Evolutionary conservation across 768 basidiomycete species (phyloP).

Genomic region (Suillus subaureus): DNA sequence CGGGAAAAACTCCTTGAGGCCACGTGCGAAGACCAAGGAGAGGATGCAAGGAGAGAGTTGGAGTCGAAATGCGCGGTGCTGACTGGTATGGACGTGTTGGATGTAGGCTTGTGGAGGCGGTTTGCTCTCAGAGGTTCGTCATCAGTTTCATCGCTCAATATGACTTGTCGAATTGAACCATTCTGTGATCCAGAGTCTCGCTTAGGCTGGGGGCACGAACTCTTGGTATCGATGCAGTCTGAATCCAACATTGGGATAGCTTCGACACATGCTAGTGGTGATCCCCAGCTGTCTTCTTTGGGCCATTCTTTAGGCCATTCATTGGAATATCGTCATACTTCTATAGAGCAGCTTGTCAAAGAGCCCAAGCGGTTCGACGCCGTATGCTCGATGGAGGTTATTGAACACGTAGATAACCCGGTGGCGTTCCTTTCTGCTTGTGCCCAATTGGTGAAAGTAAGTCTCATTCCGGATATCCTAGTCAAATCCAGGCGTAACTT

Average conservation of each 20-base stretch:
- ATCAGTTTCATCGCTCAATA: background rate
- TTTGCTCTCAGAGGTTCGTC: constrained; percentile 80
- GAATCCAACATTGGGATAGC: constrained; percentile 86
- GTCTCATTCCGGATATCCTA: constrained; percentile 20
- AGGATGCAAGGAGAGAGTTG: constrained; percentile 33
- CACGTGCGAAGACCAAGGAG: constrained; percentile 53
- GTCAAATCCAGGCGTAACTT: background rate
- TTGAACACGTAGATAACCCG: constrained; percentile 97
- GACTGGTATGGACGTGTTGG: constrained; percentile 71
- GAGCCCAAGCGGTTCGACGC: constrained; percentile 78
- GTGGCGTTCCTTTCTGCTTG: constrained; percentile 79
- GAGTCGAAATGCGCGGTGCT: constrained; percentile 43
- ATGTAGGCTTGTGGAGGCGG: constrained; percentile 98
- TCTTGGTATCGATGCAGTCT: constrained; percentile 90
- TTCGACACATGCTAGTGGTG: constrained; percentile 74
- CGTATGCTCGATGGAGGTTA: constrained; percentile 96
- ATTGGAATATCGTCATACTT: constrained; percentile 69
- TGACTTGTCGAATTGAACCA: constrained; percentile 9
- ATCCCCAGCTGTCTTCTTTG: constrained; percentile 57
- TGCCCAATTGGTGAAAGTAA: constrained; percentile 84
- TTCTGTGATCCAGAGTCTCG: constrained; percentile 61
- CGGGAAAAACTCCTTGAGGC: constrained; percentile 71
- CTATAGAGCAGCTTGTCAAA: constrained; percentile 73
- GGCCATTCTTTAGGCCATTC: constrained; percentile 29
- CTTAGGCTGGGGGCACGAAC: constrained; percentile 88